Evolutionary conservation across 495 filamentous ascomycete genomes (phyloP).

Genomic region (Xylaria acuta): DNA sequence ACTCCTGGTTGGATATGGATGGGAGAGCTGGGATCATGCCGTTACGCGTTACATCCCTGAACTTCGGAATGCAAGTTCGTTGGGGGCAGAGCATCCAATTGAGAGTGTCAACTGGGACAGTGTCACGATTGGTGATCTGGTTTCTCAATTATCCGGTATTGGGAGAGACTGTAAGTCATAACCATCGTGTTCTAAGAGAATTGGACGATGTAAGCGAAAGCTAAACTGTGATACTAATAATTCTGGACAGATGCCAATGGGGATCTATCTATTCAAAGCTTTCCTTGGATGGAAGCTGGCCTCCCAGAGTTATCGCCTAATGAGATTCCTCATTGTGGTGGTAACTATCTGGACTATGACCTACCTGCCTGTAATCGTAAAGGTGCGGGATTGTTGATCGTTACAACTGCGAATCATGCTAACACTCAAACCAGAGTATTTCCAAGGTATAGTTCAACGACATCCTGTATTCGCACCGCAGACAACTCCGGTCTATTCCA

Average conservation of each 20-base stretch:
- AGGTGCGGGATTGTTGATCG: not conserved
- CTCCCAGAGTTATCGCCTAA: not conserved
- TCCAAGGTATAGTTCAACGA: constrained; percentile 21
- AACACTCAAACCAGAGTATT: constrained; percentile 10
- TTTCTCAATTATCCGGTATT: constrained; percentile 2
- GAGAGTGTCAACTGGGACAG: constrained; percentile 1
- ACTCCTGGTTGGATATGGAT: constrained; percentile 37
- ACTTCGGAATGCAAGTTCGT: constrained; percentile 19
- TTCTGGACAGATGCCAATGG: constrained; percentile 24
- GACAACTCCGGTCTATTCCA: constrained; percentile 29
- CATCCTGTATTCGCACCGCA: constrained; percentile 28
- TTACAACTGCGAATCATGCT: not conserved
- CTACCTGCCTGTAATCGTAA: not conserved
- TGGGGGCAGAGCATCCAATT: not conserved
- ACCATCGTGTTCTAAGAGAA: not conserved
- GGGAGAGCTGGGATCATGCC: constrained; percentile 44
- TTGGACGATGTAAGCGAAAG: not conserved
- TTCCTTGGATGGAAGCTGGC: constrained; percentile 43
- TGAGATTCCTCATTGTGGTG: constrained; percentile 3
- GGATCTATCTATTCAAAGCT: constrained; percentile 46
- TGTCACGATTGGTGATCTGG: not conserved
- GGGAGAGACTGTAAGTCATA: constrained; percentile 11
- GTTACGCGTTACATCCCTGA: constrained; percentile 42
- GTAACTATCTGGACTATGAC: not conserved
- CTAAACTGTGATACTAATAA: not conserved